Evolutionary conservation across 176 grass and related monocot species (phyloP), one percentile per base, ranked within the genome.

Genomic region (Oryza rufipogon): DNA sequence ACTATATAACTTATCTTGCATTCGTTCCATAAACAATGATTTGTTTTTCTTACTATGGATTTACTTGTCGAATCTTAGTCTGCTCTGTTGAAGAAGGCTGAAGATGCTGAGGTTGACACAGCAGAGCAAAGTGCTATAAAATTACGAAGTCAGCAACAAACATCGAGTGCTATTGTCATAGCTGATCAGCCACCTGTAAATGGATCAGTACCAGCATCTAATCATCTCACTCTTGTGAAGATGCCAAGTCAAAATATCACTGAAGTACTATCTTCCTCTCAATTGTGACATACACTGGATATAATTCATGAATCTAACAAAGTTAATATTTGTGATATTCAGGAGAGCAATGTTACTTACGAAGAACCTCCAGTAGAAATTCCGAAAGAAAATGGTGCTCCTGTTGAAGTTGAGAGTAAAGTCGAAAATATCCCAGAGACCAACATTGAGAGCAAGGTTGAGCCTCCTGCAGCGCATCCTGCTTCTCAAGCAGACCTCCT

Each of bases 121-220:
- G 96, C 93, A 89, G 96, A 99, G 83, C 96, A 99, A 86, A 99
- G 96, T 87, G 96, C 96, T 68, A 99, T 99, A 87, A 99, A 92
- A 83, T 81, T 99, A 44, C 84, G 96, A 28, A 96, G 90, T 90
- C 96, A 99, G 66, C 93, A 99, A 85, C 93, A 94, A 84, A 91
- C 87, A 75, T 99, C 96, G 14, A 99, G 44, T 87, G 96, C 96
- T 74, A 54, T 99, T 83, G 96, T 99, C 70, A 76, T 99, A 78
- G 48, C 93, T 74, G 93, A 89, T 84, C 89, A 91, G 11, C 81
- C 60, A 16, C 81, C 91, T 85, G 84, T 80, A 76, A 99, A 96
- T 90, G 96, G 89, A 96, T 85, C 91, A 36, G 76, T 75, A 65
- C 88, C 91, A 66, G 65, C 83, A 73, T 70, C 80, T 70, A 92